Conservation (phyloP, 2,329 filamentous ascomycete genomes). For the Alternaria conjuncta region DNA sequence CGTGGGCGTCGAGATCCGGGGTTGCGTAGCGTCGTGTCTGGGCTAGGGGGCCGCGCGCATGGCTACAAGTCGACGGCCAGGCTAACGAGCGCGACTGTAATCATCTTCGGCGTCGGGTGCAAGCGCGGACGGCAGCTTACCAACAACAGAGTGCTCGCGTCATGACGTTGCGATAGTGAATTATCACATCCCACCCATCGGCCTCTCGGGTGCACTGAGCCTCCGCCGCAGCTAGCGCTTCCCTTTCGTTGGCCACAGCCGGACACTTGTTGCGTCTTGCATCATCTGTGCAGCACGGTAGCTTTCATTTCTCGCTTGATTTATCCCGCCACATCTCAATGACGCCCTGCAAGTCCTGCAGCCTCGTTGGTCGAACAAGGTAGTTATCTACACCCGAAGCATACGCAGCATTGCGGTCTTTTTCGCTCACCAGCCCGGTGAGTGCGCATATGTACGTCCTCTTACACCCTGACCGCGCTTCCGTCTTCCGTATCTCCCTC, state of each 20-base stretch:
- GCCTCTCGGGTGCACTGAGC: neutral
- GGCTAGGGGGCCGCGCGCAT: slow-evolving; percentile 24
- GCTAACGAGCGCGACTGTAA: slow-evolving; percentile 3
- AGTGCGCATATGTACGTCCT: slow-evolving; percentile 12
- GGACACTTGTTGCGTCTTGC: neutral
- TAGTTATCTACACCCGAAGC: slow-evolving; percentile 11
- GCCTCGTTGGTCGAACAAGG: slow-evolving; percentile 3
- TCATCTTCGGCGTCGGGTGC: slow-evolving; percentile 17
- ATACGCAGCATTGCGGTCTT: slow-evolving; percentile 12
- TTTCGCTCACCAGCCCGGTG: slow-evolving; percentile 8
- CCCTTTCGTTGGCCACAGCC: neutral
- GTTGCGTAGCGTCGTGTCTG: slow-evolving; percentile 3
- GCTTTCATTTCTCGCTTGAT: neutral
- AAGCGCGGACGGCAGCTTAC: slow-evolving; percentile 26
- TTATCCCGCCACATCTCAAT: slow-evolving; percentile 5
- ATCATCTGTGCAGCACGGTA: neutral
- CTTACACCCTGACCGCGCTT: neutral
- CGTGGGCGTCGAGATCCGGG: slow-evolving; percentile 8
- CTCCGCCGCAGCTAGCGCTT: neutral
- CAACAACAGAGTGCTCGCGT: slow-evolving; percentile 20
- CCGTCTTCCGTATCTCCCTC: slow-evolving; percentile 10
- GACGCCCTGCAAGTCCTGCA: slow-evolving; percentile 2
- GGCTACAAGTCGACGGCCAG: slow-evolving; percentile 17
- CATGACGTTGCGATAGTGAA: slow-evolving; percentile 25
- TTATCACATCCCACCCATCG: slow-evolving; percentile 3